Conservation (phyloP, 306 rosid species). For the Lathyrus tuberosus region DNA sequence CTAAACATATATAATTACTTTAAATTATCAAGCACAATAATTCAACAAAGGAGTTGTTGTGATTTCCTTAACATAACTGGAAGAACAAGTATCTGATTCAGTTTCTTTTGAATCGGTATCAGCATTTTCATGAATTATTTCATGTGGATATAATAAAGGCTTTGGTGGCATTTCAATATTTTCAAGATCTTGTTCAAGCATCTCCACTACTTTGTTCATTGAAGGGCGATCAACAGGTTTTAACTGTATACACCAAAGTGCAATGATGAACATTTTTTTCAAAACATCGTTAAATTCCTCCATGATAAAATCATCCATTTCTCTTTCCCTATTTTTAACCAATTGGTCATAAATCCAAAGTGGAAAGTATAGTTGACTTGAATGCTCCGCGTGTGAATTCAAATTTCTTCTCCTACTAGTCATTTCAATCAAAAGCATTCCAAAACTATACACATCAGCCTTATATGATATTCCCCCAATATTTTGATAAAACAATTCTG, state of each 20-base stretch:
- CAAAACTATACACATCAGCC: background rate
- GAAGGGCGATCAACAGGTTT: background rate
- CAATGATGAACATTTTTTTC: background rate
- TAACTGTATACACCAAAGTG: background rate
- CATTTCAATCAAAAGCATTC: background rate
- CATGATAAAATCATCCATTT: background rate
- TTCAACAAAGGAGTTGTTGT: too few relatives aligned
- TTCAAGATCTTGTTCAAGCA: background rate
- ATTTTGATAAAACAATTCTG: background rate
- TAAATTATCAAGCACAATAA: too few relatives aligned
- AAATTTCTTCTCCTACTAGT: background rate
- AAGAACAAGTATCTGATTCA: background rate
- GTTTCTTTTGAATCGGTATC: background rate
- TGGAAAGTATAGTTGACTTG: background rate
- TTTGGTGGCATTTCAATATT: background rate
- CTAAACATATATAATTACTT: too few relatives aligned
- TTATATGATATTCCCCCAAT: background rate
- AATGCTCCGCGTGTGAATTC: background rate
- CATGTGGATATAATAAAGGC: background rate
- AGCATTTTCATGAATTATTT: background rate
- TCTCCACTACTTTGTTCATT: background rate
- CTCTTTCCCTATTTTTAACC: background rate
- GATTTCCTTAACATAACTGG: too few relatives aligned
- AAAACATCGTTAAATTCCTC: background rate
- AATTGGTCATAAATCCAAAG: background rate